A percentile compares a stretch with the other conserved stretches of the same genome.
Conservation (phyloP, 108 stramenopile species). For the Stephanodiscus minutulus region DNA sequence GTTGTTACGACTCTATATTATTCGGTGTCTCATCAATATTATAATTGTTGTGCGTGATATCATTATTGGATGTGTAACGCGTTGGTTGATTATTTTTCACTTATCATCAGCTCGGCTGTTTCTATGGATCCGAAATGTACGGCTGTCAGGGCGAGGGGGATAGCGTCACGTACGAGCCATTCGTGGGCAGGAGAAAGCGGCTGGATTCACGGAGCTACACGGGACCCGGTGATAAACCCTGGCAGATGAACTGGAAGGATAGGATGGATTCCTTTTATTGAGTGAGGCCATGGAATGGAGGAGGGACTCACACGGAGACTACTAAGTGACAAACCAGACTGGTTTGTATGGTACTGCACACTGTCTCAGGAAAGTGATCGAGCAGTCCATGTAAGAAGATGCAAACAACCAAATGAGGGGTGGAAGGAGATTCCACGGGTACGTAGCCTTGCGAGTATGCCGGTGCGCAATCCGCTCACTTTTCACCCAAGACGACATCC, state of each 20-base stretch:
- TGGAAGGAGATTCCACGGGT: no score
- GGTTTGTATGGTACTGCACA: no score
- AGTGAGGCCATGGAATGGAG: no score
- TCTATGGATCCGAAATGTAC: slow-evolving; percentile 49
- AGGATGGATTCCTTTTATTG: background rate
- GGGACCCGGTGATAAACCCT: slow-evolving; percentile 34
- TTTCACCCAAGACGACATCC: background rate
- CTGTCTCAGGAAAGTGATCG: no score
- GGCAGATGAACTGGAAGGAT: slow-evolving; percentile 17
- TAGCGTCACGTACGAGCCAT: slow-evolving; percentile 53
- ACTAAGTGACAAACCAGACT: no score
- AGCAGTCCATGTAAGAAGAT: no score
- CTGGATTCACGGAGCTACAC: slow-evolving; percentile 33
- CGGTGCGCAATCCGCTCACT: no score
- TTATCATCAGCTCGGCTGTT: slow-evolving; percentile 42
- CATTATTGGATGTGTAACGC: no score
- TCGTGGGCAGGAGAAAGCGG: slow-evolving; percentile 56
- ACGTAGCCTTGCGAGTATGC: no score
- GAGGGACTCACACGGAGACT: no score
- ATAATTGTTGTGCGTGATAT: no score
- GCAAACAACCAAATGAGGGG: no score
- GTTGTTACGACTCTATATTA: background rate
- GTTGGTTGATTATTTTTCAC: background rate
- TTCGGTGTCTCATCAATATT: background rate
- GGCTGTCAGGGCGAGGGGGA: slow-evolving; percentile 43